Evolutionary conservation across 139 green algal species (phyloP), one percentile per base, ranked within the genome.

Genomic region (Haematococcus lacustris): DNA sequence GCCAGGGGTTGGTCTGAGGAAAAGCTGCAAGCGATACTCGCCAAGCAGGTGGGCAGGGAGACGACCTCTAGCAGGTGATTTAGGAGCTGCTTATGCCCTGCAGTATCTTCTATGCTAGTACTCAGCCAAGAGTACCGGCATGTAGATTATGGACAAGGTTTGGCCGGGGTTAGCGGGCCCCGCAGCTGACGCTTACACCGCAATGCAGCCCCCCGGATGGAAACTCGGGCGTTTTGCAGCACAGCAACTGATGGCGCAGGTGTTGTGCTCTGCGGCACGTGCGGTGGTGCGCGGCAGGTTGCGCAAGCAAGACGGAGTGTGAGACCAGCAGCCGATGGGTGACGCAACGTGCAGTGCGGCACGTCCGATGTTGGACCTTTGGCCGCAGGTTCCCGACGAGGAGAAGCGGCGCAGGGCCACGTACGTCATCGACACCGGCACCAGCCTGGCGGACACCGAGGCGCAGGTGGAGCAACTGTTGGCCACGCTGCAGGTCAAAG

Each of bases 21-120:
- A 0, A 97, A 93, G 74, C 79, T 94, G 21, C 67, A 87, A 21
- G 77, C 76, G 0, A 93, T 97, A 4, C 70, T 93, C 13, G 67
- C 76, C 7, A 76, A 88, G 2, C 91, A 97, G 82, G 78, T 91
- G 30, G 67, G 66, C 0, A 25, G 47, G 13, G 17, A 26, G n/a
- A 3, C n/a, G 26, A 35, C 57, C 25, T 65, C 17, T 37, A 13
- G 25, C 28, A 13, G 21, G 25, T 65, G 57, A 35, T 13, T 65
- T 13, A 35, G 57, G 21, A 5, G 9, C 25, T 65, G 57, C 5
- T 13, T 65, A 33, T 33, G 26, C 28, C 5, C 25, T 65, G 57
- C 28, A 33, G 21, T 5, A 37, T 13, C 28, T 30, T 65, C 25
- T 65, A 33, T 65, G 25, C 28, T 30, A 37, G 57, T 65, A 13